phyloP scores from a whole-genome alignment of 192 early-diverging fungal species.

The Coemansia sp. region DNA sequence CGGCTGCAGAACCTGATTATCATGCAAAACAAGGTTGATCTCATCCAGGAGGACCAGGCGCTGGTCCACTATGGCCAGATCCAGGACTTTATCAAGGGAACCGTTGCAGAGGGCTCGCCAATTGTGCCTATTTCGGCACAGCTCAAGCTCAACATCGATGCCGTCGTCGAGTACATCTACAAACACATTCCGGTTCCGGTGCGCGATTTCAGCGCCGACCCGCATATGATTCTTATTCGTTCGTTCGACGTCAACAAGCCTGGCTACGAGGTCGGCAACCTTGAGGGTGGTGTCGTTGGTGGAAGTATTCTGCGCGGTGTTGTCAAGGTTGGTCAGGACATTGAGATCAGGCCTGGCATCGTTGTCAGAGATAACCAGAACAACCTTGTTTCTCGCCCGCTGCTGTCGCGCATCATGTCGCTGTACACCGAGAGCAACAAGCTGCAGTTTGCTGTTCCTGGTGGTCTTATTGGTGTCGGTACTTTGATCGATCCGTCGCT shows the following conservation, averaged over 20 bases:
- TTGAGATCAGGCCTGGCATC: slow-evolving; percentile 95
- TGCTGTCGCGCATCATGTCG: slow-evolving; percentile 85
- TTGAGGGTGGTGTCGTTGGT: slow-evolving; percentile 98
- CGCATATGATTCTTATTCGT: slow-evolving; percentile 95
- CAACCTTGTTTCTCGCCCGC: slow-evolving; percentile 78
- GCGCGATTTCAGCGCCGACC: slow-evolving; percentile 88
- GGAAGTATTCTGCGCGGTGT: slow-evolving; percentile 94
- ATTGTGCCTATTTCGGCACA: slow-evolving; percentile 98
- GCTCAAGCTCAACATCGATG: slow-evolving; percentile 98
- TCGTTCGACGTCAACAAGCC: slow-evolving; percentile 99
- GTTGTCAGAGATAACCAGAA: slow-evolving; percentile 85
- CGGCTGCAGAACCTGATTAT: slow-evolving; percentile 95
- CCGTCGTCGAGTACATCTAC: slow-evolving; percentile 95
- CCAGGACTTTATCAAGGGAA: slow-evolving; percentile 89
- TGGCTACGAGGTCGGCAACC: slow-evolving; percentile 85
- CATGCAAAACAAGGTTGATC: slow-evolving; percentile 98
- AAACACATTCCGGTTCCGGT: slow-evolving; percentile 93
- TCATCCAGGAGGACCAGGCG: slow-evolving; percentile 91
- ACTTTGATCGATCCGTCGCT: slow-evolving; percentile 94
- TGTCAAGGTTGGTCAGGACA: slow-evolving; percentile 84
- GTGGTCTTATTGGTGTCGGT: slow-evolving; percentile 98
- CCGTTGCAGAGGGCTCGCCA: slow-evolving; percentile 91
- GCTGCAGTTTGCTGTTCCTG: slow-evolving; percentile 97
- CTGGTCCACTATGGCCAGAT: slow-evolving; percentile 89
- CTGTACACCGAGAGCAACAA: slow-evolving; percentile 87